Percentiles rank a stretch among this genome's conserved stretches.
phyloP scores from a whole-genome alignment of 805 yeast genomes.

The Yarrowia sp. region DNA sequence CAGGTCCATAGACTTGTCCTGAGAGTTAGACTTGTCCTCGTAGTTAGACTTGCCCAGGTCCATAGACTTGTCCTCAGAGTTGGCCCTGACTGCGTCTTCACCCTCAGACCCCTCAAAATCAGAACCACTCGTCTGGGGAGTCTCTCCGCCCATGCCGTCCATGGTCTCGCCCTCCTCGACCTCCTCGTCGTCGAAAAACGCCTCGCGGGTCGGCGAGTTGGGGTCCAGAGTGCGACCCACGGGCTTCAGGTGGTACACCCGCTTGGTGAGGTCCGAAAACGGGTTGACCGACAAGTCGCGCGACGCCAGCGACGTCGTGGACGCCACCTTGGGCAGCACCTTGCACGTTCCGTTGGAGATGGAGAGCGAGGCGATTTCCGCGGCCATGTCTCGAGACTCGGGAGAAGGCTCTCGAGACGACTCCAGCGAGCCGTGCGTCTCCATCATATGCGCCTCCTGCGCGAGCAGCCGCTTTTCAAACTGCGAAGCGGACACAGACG shows the following conservation, averaged over 20 bases:
- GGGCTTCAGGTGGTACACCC: slow-evolving; percentile 13
- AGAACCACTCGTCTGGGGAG: neutral
- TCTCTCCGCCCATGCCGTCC: neutral
- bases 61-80: too few relatives aligned
- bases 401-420: neutral
- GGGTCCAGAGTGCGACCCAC: neutral
- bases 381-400: neutral
- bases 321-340: slow-evolving; percentile 12
- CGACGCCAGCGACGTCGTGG: neutral
- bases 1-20: too few relatives aligned
- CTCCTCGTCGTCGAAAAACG: slow-evolving; percentile 8
- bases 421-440: neutral
- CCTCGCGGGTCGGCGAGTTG: neutral
- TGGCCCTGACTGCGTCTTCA: neutral
- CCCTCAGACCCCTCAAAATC: neutral
- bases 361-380: neutral
- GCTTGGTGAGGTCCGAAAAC: neutral
- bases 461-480: neutral
- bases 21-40: neutral
- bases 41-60: too few relatives aligned
- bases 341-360: slow-evolving; percentile 18
- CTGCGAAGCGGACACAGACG: neutral
- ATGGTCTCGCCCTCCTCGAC: slow-evolving; percentile 1
- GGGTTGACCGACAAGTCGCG: neutral
- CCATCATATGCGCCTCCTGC: slow-evolving; percentile 5